Evolutionary conservation across 495 filamentous ascomycete genomes (phyloP).

Genomic region (Neurospora sublineolata): DNA sequence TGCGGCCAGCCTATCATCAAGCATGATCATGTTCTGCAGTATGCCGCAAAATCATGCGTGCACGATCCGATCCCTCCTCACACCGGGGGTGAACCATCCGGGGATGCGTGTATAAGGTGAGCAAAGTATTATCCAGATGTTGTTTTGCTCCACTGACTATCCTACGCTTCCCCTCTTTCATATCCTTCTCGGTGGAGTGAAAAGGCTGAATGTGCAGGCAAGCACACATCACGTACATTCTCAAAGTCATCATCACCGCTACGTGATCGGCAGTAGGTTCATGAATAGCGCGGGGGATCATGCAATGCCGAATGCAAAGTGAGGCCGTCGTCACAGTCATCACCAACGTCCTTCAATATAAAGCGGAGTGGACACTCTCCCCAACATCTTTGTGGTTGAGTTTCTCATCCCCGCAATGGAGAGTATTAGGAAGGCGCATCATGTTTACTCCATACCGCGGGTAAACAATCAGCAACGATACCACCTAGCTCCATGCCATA

Average conservation of each 20-base stretch:
- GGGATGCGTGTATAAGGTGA: not conserved
- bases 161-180: not conserved
- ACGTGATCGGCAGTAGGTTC: not conserved
- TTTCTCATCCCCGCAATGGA: not conserved
- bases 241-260: not conserved
- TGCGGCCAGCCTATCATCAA: not conserved
- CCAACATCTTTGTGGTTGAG: not conserved
- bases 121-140: not conserved
- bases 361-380: not conserved
- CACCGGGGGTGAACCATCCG: not conserved
- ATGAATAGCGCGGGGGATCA: not conserved
- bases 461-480: not conserved
- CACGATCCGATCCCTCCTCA: not conserved
- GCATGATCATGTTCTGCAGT: not conserved
- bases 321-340: not conserved
- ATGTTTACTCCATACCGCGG: not conserved
- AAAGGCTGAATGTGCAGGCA: not conserved
- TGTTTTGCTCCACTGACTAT: not conserved
- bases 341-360: not conserved
- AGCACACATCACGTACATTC: not conserved
- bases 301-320: not conserved
- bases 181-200: not conserved
- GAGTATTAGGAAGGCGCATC: not conserved
- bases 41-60: not conserved
- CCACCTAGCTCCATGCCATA: not conserved